Conservation (phyloP, 306 rosid species). For the Begonia masoniana region DNA sequence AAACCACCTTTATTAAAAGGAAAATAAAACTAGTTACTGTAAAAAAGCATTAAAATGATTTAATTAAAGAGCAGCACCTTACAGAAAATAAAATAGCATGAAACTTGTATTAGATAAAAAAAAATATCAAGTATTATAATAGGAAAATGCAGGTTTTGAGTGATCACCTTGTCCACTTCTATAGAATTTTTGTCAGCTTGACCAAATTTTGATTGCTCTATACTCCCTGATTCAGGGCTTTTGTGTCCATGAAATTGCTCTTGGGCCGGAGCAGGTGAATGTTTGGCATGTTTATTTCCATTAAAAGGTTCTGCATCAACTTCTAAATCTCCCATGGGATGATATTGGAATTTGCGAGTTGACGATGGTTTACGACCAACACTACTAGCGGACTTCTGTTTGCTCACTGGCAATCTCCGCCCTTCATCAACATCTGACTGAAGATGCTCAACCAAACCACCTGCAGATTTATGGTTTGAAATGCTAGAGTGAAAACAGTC, state of each 20-base stretch:
- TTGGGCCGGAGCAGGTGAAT: slow-evolving; percentile 39
- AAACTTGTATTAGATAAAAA: not conserved
- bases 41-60: not conserved
- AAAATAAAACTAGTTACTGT: slow-evolving; percentile 1
- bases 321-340: slow-evolving; percentile 84
- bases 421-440: slow-evolving; percentile 52
- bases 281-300: slow-evolving; percentile 39
- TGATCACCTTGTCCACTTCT: slow-evolving; percentile 58
- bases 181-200: slow-evolving; percentile 31
- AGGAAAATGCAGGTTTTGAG: not conserved
- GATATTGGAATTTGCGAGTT: slow-evolving; percentile 83
- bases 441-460: slow-evolving; percentile 14
- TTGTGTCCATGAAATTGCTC: slow-evolving; percentile 30
- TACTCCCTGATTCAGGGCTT: slow-evolving; percentile 44
- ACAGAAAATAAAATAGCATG: not conserved
- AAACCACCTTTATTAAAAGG: slow-evolving; percentile 10
- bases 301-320: slow-evolving; percentile 39
- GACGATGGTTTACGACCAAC: slow-evolving; percentile 40
- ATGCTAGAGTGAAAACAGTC: slow-evolving; percentile 28
- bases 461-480: slow-evolving; percentile 24
- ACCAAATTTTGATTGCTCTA: slow-evolving; percentile 49
- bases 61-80: not conserved
- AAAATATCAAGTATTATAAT: slow-evolving; percentile 6
- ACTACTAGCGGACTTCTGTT: slow-evolving; percentile 48
- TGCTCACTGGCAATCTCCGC: slow-evolving; percentile 23